Evolutionary conservation across 495 filamentous ascomycete genomes (phyloP).

Genomic region (Penicillium pancosmium): DNA sequence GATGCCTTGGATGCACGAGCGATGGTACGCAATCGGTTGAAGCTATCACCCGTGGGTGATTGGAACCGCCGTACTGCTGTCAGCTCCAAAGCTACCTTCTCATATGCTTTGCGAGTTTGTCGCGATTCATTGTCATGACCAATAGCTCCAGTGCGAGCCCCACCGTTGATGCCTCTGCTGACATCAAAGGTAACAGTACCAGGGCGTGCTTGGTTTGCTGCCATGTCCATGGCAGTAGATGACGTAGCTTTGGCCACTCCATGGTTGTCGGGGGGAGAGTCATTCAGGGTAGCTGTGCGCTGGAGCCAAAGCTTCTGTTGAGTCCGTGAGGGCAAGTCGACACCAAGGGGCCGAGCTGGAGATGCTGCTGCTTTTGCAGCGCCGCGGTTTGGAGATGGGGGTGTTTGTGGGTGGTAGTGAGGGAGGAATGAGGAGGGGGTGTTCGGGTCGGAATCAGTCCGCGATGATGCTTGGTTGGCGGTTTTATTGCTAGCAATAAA

Average conservation of each 20-base stretch:
- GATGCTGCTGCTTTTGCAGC: constrained; percentile 27
- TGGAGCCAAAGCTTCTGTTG: constrained; percentile 55
- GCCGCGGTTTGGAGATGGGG: constrained; percentile 40
- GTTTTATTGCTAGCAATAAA: constrained; percentile 46
- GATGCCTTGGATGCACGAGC: constrained; percentile 29
- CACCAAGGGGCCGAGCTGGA: constrained; percentile 39
- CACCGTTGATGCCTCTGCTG: constrained; percentile 37
- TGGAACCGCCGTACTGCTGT: constrained; percentile 49
- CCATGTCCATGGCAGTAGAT: constrained; percentile 39
- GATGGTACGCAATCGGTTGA: constrained; percentile 38
- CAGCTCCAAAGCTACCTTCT: constrained; percentile 47
- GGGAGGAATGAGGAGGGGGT: constrained; percentile 53
- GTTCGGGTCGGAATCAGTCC: constrained; percentile 51
- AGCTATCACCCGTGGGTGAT: constrained; percentile 46
- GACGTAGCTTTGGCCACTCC: constrained; percentile 32
- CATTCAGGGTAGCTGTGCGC: constrained; percentile 49
- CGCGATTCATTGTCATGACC: constrained; percentile 45
- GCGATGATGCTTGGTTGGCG: constrained; percentile 34
- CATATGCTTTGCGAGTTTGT: constrained; percentile 48
- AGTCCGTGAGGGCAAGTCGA: constrained; percentile 46
- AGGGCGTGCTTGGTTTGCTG: constrained; percentile 26
- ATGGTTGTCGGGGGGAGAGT: constrained; percentile 51
- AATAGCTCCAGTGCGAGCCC: constrained; percentile 28
- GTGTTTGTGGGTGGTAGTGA: constrained; percentile 51
- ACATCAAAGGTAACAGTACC: constrained; percentile 38